Base-by-base conservation (phyloP, 768 basidiomycete genomes). In the Tylopilus balloui region DNA sequence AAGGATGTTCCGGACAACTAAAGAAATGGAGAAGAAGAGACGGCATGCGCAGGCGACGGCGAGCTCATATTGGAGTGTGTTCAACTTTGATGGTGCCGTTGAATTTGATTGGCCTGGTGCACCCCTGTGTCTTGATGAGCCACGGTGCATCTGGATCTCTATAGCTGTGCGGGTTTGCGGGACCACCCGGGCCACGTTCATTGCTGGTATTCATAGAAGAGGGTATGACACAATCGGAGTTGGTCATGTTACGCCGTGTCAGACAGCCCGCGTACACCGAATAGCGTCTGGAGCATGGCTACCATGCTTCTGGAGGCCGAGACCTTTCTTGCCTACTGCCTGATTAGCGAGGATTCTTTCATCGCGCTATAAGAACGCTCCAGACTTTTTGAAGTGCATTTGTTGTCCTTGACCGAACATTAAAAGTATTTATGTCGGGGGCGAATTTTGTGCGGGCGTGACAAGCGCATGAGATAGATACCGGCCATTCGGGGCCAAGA, bases 391-490 rank as follows among this genome's bases (percentile, higher is more conserved):
- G 2, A 40, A n/a, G 21, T 2, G 21, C 6, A 15, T 28, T 13
- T 8, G 19, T 28, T 20, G 37, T 24, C 35, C 4, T 48, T 14
- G 19, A 23, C 38, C 17, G 7, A n/a, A 17, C 8, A 34, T 15
- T 14, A 32, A 3, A 14, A 13, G 25, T 11, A 6, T 52, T 44
- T 9, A 7, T 2, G 15, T 53, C 51, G 36, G 42, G 25, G 25
- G 25, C 21, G 51, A 53, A 53, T 19, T 53, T 54, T 39, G 45
- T 40, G 53, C 45, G 53, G 51, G 19, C 8, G 19, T 38, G 25
- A 17, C 4, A 24, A 32, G 15, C 5, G 19, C 29, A 34, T 40
- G 4, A 5, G 17, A 24, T 38, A 36, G 27, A 29, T 32, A 25
- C 37, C 42, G 28, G n/a, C 13, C 6, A 19, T 19, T 41, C 27